These are phyloP conservation scores for Aspergillus puulaauensis DNA, from an alignment of 2,329 filamentous ascomycete species.

Conservation along the genomic window DNA sequence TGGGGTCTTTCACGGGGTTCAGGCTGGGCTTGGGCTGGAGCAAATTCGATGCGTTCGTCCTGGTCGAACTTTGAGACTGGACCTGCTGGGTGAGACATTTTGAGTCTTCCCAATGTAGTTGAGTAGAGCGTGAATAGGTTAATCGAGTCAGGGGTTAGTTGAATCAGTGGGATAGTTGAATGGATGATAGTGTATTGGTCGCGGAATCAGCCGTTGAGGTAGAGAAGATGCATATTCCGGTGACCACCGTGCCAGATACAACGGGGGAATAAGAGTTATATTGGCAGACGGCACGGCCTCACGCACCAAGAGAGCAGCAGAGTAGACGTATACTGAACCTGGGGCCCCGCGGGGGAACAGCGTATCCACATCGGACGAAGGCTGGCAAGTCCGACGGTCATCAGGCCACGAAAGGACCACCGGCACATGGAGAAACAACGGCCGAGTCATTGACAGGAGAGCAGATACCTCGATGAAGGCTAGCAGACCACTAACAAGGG, in stretches of 20 bases:
- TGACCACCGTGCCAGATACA: not conserved
- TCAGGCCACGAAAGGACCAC: not conserved
- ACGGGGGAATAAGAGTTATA: not conserved
- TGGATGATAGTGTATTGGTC: not conserved
- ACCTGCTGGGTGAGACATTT: not conserved
- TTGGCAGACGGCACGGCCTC: not conserved
- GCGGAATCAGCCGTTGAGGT: not conserved
- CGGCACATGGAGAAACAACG: not conserved
- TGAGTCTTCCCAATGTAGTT: conserved; percentile 2
- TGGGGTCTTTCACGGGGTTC: not conserved
- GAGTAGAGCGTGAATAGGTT: no score
- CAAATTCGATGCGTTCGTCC: conserved; percentile 26
- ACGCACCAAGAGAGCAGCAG: not conserved
- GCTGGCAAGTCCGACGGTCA: not conserved
- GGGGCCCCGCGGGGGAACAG: conserved; percentile 9
- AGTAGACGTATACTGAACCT: not conserved
- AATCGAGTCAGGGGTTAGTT: no score
- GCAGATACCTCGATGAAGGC: no score
- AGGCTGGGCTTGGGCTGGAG: conserved; percentile 1
- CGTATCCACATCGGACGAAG: conserved; percentile 4
- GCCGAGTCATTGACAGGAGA: not conserved
- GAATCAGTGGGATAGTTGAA: no score
- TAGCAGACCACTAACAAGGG: not conserved
- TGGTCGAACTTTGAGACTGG: conserved; percentile 19
- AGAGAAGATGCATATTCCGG: conserved; percentile 1